phyloP scores from a whole-genome alignment of 495 filamentous ascomycete species.

The Podospora bellae-mahoneyi region DNA sequence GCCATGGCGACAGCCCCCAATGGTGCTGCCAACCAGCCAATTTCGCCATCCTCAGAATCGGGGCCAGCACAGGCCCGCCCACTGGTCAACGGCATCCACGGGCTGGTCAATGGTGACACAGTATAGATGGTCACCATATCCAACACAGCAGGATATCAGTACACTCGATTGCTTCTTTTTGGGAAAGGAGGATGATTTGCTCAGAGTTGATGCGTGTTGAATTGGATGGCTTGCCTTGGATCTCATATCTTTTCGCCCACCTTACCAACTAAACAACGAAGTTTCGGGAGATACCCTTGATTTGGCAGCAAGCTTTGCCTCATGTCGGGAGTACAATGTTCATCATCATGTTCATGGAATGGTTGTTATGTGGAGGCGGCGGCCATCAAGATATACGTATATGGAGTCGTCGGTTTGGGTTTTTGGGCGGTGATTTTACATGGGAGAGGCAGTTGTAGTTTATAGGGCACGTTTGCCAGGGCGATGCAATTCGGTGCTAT shows the following conservation, averaged over 20 bases:
- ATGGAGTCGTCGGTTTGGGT: not conserved
- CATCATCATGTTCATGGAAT: conserved; percentile 16
- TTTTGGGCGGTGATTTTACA: not conserved
- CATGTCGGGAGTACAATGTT: conserved; percentile 12
- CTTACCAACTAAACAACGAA: not conserved
- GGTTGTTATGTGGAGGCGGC: conserved; percentile 3
- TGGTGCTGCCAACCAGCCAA: conserved; percentile 25
- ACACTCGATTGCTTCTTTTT: not conserved
- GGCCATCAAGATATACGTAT: not conserved
- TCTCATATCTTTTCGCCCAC: not conserved
- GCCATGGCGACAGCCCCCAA: conserved; percentile 14
- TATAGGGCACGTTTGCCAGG: not conserved
- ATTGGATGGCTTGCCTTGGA: conserved; percentile 15
- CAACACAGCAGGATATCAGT: not conserved
- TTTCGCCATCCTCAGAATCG: conserved; percentile 33
- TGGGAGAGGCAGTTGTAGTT: not conserved
- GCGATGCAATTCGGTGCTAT: not conserved
- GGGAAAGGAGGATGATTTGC: not conserved
- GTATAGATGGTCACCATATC: not conserved
- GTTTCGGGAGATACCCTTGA: conserved; percentile 25
- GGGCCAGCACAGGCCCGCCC: conserved; percentile 30
- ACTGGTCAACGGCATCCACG: conserved; percentile 32
- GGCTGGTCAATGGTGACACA: conserved; percentile 17
- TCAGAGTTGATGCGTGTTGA: not conserved
- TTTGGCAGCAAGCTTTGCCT: conserved; percentile 15